These are phyloP conservation scores for Hypomontagnella submonticulosa DNA, from an alignment of 495 filamentous ascomycete species.

Conservation along the genomic window DNA sequence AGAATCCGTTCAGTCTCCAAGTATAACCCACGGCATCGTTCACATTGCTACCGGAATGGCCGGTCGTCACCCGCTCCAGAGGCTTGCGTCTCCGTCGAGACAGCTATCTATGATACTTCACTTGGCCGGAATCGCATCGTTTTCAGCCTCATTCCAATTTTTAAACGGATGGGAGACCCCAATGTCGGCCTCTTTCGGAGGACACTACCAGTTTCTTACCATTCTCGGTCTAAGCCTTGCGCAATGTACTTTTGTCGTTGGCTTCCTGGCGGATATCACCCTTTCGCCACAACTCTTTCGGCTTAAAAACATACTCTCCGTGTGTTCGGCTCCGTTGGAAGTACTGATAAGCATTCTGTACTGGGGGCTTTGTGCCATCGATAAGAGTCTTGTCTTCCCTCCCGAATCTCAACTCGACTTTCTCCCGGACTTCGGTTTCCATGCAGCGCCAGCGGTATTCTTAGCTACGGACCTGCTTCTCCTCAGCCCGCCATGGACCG, in stretches of 20 bases:
- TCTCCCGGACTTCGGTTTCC: slow-evolving; percentile 76
- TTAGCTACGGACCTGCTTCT: slow-evolving; percentile 78
- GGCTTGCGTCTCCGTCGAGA: slow-evolving; percentile 74
- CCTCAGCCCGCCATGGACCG: slow-evolving; percentile 84
- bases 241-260: slow-evolving; percentile 73
- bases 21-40: not conserved
- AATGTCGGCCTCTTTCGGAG: slow-evolving; percentile 78
- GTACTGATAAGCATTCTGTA: slow-evolving; percentile 87
- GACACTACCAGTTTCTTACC: slow-evolving; percentile 86
- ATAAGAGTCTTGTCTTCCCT: slow-evolving; percentile 64
- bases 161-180: slow-evolving; percentile 51
- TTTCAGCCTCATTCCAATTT: slow-evolving; percentile 74
- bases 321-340: slow-evolving; percentile 80
- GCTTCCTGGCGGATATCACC: slow-evolving; percentile 79
- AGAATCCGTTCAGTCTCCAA: too few species aligned
- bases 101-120: slow-evolving; percentile 77
- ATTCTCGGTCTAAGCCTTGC: slow-evolving; percentile 81
- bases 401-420: slow-evolving; percentile 59
- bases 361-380: slow-evolving; percentile 78
- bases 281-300: slow-evolving; percentile 71
- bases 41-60: slow-evolving; percentile 31
- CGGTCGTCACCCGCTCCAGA: slow-evolving; percentile 74
- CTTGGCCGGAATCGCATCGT: slow-evolving; percentile 74
- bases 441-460: slow-evolving; percentile 78
- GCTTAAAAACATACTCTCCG: slow-evolving; percentile 77